A percentile compares a stretch with the other conserved stretches of the same genome.
Conservation (phyloP, 169 alveolate genomes). For the Plasmodium yoelii region DNA sequence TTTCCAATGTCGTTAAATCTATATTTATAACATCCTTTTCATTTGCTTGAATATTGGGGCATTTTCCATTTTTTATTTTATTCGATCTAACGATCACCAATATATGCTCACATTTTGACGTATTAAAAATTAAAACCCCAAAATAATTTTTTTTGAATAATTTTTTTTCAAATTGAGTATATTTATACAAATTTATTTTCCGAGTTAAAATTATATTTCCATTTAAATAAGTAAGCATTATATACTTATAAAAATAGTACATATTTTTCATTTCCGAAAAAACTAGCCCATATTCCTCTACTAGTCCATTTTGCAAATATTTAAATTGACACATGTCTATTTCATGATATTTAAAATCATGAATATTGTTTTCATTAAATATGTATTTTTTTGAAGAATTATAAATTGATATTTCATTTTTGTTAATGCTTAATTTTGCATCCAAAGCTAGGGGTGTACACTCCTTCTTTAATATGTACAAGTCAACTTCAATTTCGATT, state of each 20-base stretch:
- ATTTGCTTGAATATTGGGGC: no score
- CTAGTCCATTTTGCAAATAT: conserved; percentile 21
- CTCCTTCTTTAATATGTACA: conserved; percentile 21
- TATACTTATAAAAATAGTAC: conserved; percentile 62
- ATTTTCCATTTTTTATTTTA: not conserved
- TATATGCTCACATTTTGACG: conserved; percentile 43
- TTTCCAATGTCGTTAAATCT: not conserved
- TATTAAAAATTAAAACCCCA: conserved; percentile 25
- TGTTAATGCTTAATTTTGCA: conserved; percentile 22
- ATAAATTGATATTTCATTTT: conserved; percentile 7
- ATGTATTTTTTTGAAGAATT: conserved; percentile 5
- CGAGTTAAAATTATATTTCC: conserved; percentile 21
- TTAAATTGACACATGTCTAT: conserved; percentile 59
- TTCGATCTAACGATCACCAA: conserved; percentile 15
- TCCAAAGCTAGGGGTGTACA: conserved; percentile 31
- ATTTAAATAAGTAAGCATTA: conserved; percentile 43
- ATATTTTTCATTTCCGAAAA: conserved; percentile 20
- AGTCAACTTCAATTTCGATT: conserved; percentile 22
- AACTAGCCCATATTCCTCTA: conserved; percentile 47
- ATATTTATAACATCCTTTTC: not conserved
- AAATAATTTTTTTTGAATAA: conserved; percentile 23
- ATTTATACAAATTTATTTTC: conserved; percentile 11
- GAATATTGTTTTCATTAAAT: conserved; percentile 43
- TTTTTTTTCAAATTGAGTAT: conserved; percentile 4
- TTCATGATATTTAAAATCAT: conserved; percentile 43